Percentiles rank a stretch among this genome's conserved stretches.
phyloP scores from a whole-genome alignment of 139 green algal species.

The Picochlorum sp. region DNA sequence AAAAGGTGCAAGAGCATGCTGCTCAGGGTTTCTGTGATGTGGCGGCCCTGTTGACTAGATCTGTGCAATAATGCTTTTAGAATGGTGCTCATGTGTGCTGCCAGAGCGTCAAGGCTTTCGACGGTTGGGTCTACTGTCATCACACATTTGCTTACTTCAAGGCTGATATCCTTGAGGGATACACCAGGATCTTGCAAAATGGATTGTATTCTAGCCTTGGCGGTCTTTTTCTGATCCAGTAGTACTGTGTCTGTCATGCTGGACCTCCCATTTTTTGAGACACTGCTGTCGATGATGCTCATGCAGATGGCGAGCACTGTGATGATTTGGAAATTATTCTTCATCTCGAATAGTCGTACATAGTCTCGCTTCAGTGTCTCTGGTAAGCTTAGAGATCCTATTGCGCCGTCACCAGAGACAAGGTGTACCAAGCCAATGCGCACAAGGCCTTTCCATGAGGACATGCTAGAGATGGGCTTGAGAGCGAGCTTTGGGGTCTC shows the following conservation, averaged over 20 bases:
- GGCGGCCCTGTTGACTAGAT: neutral
- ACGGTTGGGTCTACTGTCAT: neutral
- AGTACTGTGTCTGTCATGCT: neutral
- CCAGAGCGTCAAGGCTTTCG: neutral
- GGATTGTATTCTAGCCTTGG: conserved; percentile 40
- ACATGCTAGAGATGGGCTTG: neutral
- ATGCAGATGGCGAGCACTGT: conserved; percentile 54
- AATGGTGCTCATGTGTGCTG: neutral
- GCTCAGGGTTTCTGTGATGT: neutral
- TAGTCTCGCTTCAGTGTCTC: conserved; percentile 56
- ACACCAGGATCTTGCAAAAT: conserved; percentile 54
- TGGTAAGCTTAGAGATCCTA: conserved; percentile 28
- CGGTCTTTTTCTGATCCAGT: conserved; percentile 4
- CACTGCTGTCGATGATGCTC: conserved; percentile 43
- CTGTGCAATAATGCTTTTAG: neutral
- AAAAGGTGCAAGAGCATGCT: neutral
- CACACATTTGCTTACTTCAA: neutral
- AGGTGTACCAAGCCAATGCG: conserved; percentile 50
- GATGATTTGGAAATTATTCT: conserved; percentile 67
- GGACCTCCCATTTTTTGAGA: neutral
- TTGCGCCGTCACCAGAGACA: conserved; percentile 31
- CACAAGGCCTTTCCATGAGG: conserved; percentile 48
- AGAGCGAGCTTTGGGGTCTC: neutral
- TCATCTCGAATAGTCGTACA: conserved; percentile 44
- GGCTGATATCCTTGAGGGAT: conserved; percentile 23